These are phyloP conservation scores for Gynandropsis gynandra DNA, from an alignment of 345 rosid species.

Conservation along the genomic window DNA sequence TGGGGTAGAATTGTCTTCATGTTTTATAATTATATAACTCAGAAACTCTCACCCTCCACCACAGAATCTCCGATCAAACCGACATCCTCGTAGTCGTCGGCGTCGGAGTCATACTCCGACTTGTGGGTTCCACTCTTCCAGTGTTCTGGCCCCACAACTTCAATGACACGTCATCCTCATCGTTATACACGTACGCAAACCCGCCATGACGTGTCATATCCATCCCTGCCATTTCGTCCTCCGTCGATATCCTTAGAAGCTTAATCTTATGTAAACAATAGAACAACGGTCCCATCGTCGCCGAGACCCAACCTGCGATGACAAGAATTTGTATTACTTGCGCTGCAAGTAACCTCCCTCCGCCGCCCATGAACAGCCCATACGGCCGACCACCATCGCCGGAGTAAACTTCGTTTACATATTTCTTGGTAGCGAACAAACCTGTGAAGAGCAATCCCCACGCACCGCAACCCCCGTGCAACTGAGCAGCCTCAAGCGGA, in stretches of 20 bases:
- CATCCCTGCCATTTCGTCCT: slow-evolving; percentile 57
- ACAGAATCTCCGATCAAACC: too few relatives aligned
- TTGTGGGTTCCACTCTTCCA: too few relatives aligned
- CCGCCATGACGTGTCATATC: slow-evolving; percentile 64
- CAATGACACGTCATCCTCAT: too few relatives aligned
- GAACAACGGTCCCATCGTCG: slow-evolving; percentile 52
- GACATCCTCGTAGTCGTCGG: too few relatives aligned
- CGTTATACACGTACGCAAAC: too few relatives aligned
- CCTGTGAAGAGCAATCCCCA: slow-evolving; percentile 61
- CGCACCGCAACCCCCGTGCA: slow-evolving; percentile 62
- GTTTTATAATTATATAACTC: too few relatives aligned
- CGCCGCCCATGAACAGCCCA: slow-evolving; percentile 58
- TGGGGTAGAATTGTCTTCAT: too few relatives aligned
- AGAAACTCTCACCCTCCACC: too few relatives aligned
- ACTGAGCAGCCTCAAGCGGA: slow-evolving; percentile 51
- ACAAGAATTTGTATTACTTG: slow-evolving; percentile 42
- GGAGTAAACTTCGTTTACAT: slow-evolving; percentile 45
- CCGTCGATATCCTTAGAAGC: slow-evolving; percentile 39
- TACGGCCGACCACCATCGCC: slow-evolving; percentile 20
- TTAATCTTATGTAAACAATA: slow-evolving; percentile 30
- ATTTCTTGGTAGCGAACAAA: slow-evolving; percentile 33
- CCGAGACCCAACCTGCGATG: slow-evolving; percentile 45
- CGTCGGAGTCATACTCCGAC: too few relatives aligned
- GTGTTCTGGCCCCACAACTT: too few relatives aligned
- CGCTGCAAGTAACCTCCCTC: slow-evolving; percentile 47